phyloP scores from a whole-genome alignment of 1,139 yeast species.

The Pichia sp. region DNA sequence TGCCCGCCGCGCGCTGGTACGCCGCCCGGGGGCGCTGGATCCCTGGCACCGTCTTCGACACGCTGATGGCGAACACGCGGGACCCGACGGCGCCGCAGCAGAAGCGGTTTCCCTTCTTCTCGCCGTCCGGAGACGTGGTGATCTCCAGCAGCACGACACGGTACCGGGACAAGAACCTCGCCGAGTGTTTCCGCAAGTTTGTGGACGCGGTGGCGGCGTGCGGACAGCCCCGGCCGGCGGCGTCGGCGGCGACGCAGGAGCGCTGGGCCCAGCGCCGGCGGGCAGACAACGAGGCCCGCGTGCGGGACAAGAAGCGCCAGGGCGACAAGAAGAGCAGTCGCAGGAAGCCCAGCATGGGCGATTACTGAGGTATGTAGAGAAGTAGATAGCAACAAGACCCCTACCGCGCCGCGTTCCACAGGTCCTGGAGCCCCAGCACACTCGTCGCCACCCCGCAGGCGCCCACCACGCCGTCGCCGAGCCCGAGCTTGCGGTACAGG shows the following conservation, averaged over 20 bases:
- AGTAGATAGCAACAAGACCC: neutral
- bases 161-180: slow-evolving; percentile 30
- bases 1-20: slow-evolving; percentile 47
- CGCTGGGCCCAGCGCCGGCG: slow-evolving; percentile 25
- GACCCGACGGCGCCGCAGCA: slow-evolving; percentile 19
- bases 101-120: slow-evolving; percentile 27
- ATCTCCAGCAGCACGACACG: slow-evolving; percentile 21
- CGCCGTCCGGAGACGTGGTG: slow-evolving; percentile 26
- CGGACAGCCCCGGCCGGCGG: slow-evolving; percentile 19
- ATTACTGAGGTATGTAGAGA: slow-evolving; percentile 12
- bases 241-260: slow-evolving; percentile 18
- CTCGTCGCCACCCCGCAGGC: slow-evolving; percentile 83
- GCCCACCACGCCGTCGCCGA: slow-evolving; percentile 80
- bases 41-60: slow-evolving; percentile 48
- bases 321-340: slow-evolving; percentile 25
- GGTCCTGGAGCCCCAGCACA: slow-evolving; percentile 67
- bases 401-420: slow-evolving; percentile 44
- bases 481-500: slow-evolving; percentile 55
- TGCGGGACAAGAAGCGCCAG: slow-evolving; percentile 22
- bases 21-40: slow-evolving; percentile 52
- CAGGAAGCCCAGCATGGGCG: slow-evolving; percentile 19
- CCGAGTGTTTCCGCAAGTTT: slow-evolving; percentile 28
- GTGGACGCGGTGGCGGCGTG: slow-evolving; percentile 24
- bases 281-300: slow-evolving; percentile 22
- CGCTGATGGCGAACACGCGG: slow-evolving; percentile 33